Base-by-base conservation (phyloP, 345 rosid species). In the Eutrema japonicum region DNA sequence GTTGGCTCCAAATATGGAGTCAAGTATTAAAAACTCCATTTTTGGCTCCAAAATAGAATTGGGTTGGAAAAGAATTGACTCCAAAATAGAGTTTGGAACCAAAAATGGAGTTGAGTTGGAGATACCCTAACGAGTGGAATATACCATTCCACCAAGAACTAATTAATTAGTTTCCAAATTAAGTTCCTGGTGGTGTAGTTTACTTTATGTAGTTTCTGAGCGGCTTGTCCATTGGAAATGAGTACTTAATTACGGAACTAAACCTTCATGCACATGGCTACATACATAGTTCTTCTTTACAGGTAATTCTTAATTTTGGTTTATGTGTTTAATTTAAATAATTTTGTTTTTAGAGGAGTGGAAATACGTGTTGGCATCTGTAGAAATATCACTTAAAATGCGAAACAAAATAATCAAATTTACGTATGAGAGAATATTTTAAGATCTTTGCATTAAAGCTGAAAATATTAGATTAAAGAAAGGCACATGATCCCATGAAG, bases 401-500 rank as follows among this genome's bases (percentile, higher is more conserved):
- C 62, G 47, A 60, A 67, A 74, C 9, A n/a, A 71, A 60, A 26
- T 29, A 14, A 16, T 46, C 4, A 37, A 30, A 61, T 30, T 16
- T 33, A 9, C 10, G 16, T 40, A 71, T 30, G 36, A 51, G n/a
- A 71, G 57, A 41, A 73, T 73, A 55, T 54, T 33, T 12, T 51
- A 51, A 30, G 51, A 42, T 51, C 38, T 11, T 41, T 61, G 16
- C 18, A 32, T 60, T n/a, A 41, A 67, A 14, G 13, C 50, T 59
- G 55, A 48, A 63, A 51, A 32, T 68, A 80, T 71, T 75, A 66
- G 35, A 61, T 68, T 62, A 72, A 76, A 48, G 55, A 29, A 68
- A 60, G 77, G 80, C 79, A 79, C 80, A 82, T 84, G 90, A 81
- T 84, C 79, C 83, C 81, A 78, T 79, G 57, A 76, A 70, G 66